phyloP scores from a whole-genome alignment of 2,329 filamentous ascomycete genomes.

The Nothophoma quercina region DNA sequence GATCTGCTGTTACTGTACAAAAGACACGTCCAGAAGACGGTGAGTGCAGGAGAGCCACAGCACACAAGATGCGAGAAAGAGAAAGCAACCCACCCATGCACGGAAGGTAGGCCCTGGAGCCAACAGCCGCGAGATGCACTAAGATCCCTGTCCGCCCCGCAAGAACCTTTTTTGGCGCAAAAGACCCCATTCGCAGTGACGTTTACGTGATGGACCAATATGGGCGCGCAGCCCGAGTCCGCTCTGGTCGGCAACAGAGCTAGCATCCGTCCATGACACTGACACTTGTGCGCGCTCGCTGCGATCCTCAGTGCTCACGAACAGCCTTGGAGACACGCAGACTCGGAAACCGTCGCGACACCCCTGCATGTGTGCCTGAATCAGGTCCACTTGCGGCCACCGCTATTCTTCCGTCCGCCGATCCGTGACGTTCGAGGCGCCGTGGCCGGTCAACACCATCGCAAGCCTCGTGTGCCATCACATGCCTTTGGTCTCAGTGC shows the following conservation, averaged over 20 bases:
- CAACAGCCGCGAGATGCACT: constrained; percentile 15
- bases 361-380: constrained; percentile 18
- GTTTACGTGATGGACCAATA: constrained; percentile 15
- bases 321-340: constrained; percentile 1
- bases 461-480: constrained; percentile 7
- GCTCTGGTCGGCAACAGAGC: not conserved
- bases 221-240: not conserved
- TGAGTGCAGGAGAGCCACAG: constrained; percentile 18
- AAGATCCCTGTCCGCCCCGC: constrained; percentile 19
- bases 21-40: constrained; percentile 24
- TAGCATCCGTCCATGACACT: constrained; percentile 6
- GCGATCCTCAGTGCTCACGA: not conserved
- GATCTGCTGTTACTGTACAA: not conserved
- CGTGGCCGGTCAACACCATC: constrained; percentile 6
- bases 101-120: constrained; percentile 19
- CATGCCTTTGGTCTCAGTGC: not conserved
- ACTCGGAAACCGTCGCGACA: constrained; percentile 1
- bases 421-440: constrained; percentile 14
- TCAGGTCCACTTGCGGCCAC: constrained; percentile 1
- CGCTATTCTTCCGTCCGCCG: constrained; percentile 12
- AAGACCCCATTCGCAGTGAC: constrained; percentile 6
- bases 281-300: not conserved
- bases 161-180: constrained; percentile 2
- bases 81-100: constrained; percentile 10
- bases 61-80: constrained; percentile 15